Evolutionary conservation across 106 monocot species (phyloP).

Genomic region (Cymbidium sinense): DNA sequence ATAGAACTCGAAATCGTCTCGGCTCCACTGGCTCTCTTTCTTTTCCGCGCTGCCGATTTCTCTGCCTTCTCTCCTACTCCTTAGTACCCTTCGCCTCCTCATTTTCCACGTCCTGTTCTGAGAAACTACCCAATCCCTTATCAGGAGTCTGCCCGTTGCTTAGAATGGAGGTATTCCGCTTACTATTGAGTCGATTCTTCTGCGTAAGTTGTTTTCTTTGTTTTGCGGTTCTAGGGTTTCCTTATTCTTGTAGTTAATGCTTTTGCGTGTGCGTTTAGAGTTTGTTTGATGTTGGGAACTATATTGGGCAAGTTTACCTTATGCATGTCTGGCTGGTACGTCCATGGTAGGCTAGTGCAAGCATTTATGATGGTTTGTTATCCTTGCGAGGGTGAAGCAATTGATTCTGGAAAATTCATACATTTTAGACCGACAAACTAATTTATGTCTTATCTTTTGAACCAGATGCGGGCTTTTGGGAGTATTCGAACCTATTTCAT

Average conservation of each 20-base stretch:
- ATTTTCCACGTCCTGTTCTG: background rate
- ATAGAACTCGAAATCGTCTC: background rate
- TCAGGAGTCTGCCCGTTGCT: background rate
- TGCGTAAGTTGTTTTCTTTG: background rate
- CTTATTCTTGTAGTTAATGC: background rate
- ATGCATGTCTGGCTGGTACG: background rate
- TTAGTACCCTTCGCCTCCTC: background rate
- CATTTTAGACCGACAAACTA: too few relatives aligned
- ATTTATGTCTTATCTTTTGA: too few relatives aligned
- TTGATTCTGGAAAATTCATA: background rate
- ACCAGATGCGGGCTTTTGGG: too few relatives aligned
- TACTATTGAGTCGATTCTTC: background rate
- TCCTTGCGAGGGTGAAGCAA: background rate
- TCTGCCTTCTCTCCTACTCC: background rate
- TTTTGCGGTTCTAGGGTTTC: background rate
- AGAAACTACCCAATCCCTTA: background rate
- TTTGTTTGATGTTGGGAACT: background rate
- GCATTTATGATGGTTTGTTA: background rate
- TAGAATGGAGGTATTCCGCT: constrained; percentile 9
- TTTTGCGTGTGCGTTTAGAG: background rate
- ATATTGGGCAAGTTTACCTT: background rate
- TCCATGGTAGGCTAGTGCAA: background rate
- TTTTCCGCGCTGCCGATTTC: background rate
- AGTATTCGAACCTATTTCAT: too few relatives aligned
- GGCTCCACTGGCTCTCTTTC: background rate